Evolutionary conservation across 192 early-diverging fungal genomes (phyloP).

Genomic region (Entomortierella parvispora): DNA sequence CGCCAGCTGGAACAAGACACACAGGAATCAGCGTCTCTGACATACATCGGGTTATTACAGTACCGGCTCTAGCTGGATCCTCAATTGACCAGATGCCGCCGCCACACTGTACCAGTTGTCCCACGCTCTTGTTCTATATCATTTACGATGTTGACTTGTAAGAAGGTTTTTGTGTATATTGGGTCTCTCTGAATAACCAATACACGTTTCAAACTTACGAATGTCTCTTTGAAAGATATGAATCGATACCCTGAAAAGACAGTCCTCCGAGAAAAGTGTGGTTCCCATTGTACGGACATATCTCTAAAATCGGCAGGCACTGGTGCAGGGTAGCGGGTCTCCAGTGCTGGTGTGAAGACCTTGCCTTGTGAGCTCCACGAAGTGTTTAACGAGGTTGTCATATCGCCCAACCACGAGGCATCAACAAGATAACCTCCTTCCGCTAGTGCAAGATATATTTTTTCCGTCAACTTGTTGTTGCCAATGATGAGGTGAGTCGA

Average conservation of each 20-base stretch:
- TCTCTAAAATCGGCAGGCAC: conserved; percentile 1
- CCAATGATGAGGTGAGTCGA: conserved; percentile 45
- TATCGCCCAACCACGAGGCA: conserved; percentile 10
- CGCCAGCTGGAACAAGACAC: conserved; percentile 9
- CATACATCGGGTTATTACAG: conserved; percentile 18
- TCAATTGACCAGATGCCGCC: conserved; percentile 21
- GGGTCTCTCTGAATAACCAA: no score
- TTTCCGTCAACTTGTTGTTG: conserved; percentile 25
- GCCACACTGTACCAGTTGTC: conserved; percentile 30
- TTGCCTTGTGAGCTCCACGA: conserved; percentile 31
- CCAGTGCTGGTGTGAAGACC: not conserved
- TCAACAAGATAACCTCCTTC: conserved; percentile 38
- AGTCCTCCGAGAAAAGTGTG: conserved; percentile 11
- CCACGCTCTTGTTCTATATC: conserved; percentile 25
- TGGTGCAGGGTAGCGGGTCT: conserved; percentile 13
- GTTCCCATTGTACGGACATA: conserved; percentile 25
- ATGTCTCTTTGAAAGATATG: conserved; percentile 18
- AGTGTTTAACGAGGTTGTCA: conserved; percentile 8
- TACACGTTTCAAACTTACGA: no score
- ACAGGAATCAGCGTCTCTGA: conserved; percentile 19
- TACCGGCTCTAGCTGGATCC: not conserved
- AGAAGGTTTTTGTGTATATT: no score
- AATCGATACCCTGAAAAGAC: conserved; percentile 31
- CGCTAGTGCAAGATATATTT: conserved; percentile 29
- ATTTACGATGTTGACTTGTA: no score